Conservation (phyloP, 2,329 filamentous ascomycete species). For the Sporothrix mexicana region DNA sequence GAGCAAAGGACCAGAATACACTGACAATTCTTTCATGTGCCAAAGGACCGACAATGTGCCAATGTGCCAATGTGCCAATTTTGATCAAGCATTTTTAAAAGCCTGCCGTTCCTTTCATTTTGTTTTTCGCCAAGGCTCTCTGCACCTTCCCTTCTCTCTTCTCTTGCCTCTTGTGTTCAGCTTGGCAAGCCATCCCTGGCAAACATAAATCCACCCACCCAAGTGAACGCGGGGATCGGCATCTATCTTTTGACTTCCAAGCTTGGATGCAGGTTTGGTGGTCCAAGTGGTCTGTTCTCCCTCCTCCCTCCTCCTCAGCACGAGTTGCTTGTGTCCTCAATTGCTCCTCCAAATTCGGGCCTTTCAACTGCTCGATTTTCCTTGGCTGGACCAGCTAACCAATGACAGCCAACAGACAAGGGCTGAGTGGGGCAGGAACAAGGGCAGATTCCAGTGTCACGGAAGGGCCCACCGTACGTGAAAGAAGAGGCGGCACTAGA, state of each 20-base stretch:
- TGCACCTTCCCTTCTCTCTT: conserved; percentile 15
- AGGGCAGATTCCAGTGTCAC: not conserved
- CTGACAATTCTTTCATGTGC: no score
- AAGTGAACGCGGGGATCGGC: conserved; percentile 22
- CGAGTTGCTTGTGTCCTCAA: not conserved
- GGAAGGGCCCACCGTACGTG: not conserved
- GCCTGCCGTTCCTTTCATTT: not conserved
- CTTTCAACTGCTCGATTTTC: not conserved
- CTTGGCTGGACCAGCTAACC: not conserved
- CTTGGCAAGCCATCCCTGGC: conserved; percentile 11
- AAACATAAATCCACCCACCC: not conserved
- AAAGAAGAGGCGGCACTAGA: conserved; percentile 12
- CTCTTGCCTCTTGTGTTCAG: not conserved
- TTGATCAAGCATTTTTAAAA: not conserved
- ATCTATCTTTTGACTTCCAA: not conserved
- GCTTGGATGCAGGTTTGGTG: conserved; percentile 6
- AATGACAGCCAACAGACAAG: not conserved
- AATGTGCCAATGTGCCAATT: no score
- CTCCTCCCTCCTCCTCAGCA: not conserved
- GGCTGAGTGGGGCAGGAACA: conserved; percentile 15
- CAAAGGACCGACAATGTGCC: no score
- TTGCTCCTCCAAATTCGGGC: conserved; percentile 12
- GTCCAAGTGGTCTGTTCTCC: not conserved
- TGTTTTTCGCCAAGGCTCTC: not conserved
- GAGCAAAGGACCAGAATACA: no score